Percentiles rank a stretch among this genome's conserved stretches.
These are phyloP conservation scores for Monosporascus sp. DNA, from an alignment of 2,329 filamentous ascomycete genomes.

Conservation along the genomic window DNA sequence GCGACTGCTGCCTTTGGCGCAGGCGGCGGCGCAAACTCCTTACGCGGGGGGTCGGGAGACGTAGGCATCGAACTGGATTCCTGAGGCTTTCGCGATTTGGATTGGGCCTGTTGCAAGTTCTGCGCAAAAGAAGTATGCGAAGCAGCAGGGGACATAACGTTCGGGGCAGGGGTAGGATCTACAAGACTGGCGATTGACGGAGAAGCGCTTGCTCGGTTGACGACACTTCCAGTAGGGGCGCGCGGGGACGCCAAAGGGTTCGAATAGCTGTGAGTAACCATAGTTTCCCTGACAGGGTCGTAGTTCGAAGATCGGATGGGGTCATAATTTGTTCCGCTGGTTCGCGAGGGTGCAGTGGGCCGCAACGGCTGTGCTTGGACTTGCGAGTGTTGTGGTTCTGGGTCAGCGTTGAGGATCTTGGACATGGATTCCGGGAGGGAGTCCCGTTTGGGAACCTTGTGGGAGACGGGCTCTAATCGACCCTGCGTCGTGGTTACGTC, in stretches of 20 bases:
- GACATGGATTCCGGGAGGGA: constrained; percentile 47
- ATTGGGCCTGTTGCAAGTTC: constrained; percentile 22
- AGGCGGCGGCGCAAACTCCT: constrained; percentile 30
- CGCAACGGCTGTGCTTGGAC: constrained; percentile 38
- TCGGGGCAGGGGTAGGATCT: constrained; percentile 53
- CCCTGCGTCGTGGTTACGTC: constrained; percentile 26
- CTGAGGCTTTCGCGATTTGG: constrained; percentile 23
- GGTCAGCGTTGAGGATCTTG: constrained; percentile 51
- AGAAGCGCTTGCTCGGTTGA: constrained; percentile 76
- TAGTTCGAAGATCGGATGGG: constrained; percentile 75
- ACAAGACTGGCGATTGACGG: constrained; percentile 89
- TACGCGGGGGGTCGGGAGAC: constrained; percentile 36
- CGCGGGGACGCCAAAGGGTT: constrained; percentile 47
- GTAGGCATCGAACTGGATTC: constrained; percentile 34
- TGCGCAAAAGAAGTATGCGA: constrained; percentile 30
- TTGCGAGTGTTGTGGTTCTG: constrained; percentile 35
- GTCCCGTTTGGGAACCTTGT: constrained; percentile 48
- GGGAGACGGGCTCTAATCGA: constrained; percentile 30
- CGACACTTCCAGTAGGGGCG: constrained; percentile 29
- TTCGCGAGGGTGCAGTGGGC: constrained; percentile 42
- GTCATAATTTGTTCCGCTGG: constrained; percentile 81
- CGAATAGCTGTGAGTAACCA: constrained; percentile 46
- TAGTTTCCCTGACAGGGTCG: constrained; percentile 58
- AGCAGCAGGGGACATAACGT: constrained; percentile 33
- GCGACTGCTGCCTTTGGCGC: constrained; percentile 21